Conservation (phyloP, 2,329 filamentous ascomycete genomes). For the Sphaerulina populicola region DNA sequence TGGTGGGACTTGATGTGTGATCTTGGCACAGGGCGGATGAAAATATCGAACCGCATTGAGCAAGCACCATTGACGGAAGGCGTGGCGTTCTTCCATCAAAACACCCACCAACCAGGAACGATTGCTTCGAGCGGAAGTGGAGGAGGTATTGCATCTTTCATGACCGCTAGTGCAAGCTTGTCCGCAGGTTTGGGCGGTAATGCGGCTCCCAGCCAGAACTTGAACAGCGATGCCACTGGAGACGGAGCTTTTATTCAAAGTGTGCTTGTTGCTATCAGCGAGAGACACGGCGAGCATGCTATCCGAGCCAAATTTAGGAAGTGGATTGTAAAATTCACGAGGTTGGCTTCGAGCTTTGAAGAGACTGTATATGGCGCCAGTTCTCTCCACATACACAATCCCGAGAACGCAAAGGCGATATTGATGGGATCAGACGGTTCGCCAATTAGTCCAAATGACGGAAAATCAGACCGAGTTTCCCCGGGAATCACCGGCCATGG, state of each 20-base stretch:
- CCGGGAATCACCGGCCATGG: slow-evolving; percentile 59
- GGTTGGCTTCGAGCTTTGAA: slow-evolving; percentile 87
- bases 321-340: slow-evolving; percentile 89
- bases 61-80: slow-evolving; percentile 74
- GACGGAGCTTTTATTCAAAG: slow-evolving; percentile 84
- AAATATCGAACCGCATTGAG: slow-evolving; percentile 86
- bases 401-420: slow-evolving; percentile 30
- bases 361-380: slow-evolving; percentile 91
- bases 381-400: slow-evolving; percentile 62
- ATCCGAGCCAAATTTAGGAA: slow-evolving; percentile 88
- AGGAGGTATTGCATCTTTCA: slow-evolving; percentile 25
- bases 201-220: slow-evolving; percentile 26
- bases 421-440: slow-evolving; percentile 13
- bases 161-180: slow-evolving; percentile 30
- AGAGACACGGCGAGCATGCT: slow-evolving; percentile 79
- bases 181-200: slow-evolving; percentile 32
- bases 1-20: slow-evolving; percentile 99
- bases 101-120: slow-evolving; percentile 22
- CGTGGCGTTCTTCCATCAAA: slow-evolving; percentile 73
- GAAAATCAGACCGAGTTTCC: slow-evolving; percentile 16
- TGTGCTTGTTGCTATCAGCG: slow-evolving; percentile 71
- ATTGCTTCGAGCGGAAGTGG: slow-evolving; percentile 22
- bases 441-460: slow-evolving; percentile 10
- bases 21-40: slow-evolving; percentile 81
- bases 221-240: slow-evolving; percentile 61